phyloP scores from a whole-genome alignment of 352 stramenopile species.

The Phytopythium helicoides region DNA sequence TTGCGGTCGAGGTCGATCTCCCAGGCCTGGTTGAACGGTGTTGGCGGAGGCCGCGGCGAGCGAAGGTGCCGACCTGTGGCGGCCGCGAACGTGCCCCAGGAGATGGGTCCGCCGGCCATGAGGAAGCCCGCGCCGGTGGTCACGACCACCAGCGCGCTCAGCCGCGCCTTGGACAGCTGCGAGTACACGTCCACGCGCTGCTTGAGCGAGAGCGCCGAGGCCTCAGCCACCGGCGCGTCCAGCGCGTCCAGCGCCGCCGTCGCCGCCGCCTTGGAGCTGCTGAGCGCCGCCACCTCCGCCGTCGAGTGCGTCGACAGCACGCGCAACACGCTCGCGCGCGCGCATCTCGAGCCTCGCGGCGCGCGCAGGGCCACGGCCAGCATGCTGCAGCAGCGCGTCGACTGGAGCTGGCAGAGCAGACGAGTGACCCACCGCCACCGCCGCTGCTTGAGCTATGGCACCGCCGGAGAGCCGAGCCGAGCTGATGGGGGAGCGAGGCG shows the following conservation, averaged over 20 bases:
- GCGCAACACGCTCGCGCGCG: conserved; percentile 32
- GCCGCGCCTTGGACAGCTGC: conserved; percentile 93
- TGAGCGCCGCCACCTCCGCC: conserved; percentile 34
- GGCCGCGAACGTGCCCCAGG: conserved; percentile 82
- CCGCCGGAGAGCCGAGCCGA: not conserved
- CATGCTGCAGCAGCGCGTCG: conserved; percentile 16
- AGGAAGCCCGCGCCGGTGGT: conserved; percentile 96
- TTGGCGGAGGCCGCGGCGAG: conserved; percentile 93
- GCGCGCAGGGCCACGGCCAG: conserved; percentile 14
- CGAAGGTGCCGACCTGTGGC: conserved; percentile 93
- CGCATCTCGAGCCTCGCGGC: conserved; percentile 10
- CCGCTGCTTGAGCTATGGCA: conserved; percentile 23
- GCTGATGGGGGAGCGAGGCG: not conserved
- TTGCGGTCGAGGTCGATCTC: conserved; percentile 93
- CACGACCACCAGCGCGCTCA: conserved; percentile 96
- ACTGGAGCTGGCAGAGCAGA: too few relatives aligned
- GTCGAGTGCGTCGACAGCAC: conserved; percentile 62
- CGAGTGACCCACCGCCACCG: conserved; percentile 28
- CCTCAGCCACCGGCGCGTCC: conserved; percentile 13
- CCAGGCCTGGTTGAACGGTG: conserved; percentile 98
- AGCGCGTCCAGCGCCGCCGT: conserved; percentile 20
- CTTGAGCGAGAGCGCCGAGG: conserved; percentile 43
- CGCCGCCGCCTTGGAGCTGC: conserved; percentile 24
- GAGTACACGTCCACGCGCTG: conserved; percentile 74
- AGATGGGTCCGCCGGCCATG: conserved; percentile 93